Base-by-base conservation (phyloP, 768 basidiomycete species). In the Inosperma sp. region DNA sequence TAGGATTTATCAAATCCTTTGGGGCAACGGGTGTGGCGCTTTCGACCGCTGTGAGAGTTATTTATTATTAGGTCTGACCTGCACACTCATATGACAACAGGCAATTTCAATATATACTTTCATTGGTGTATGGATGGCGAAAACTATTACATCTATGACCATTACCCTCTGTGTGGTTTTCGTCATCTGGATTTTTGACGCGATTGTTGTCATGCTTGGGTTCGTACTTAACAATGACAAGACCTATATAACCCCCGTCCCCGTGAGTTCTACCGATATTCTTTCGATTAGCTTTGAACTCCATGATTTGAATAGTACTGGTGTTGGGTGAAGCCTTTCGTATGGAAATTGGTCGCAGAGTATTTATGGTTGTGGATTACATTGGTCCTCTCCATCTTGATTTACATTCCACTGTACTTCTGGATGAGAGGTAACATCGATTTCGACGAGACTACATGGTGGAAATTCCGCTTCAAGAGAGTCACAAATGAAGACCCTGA, bases 321-420 rank as follows among this genome's bases (percentile, higher is more conserved):
- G 66, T 67, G 66, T 48, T 67, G 66, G 59, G 61, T 66, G 21
- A 53, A 54, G 19, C 25, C 50, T 22, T 40, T 43, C 23, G n/a
- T 19, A 25, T 48, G 54, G 17, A 52, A 57, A 8, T 44, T 66
- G 14, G 42, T 51, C 7, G 62, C 56, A 7, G 64, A 67, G 48
- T 66, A 67, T 41, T 10, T 64, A 3, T 67, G 66, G 66, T 30
- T 66, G 26, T 67, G 65, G 65, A 14, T 64, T 10, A 43, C 64
- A 7, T 55, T 62, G 14, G 39, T 58, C 26, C 21, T 57, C 27
- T 65, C 65, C 7, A 34, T 64, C 36, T 14, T 62, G 10, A 36
- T 59, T n/a, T 67, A 67, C 49, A 48, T 64, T 23, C 62, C 62
- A 2, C 49, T 67, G 8, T 66, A 50, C 31, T 52, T 67, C 35